Base-by-base conservation (phyloP, 169 alveolate species). In the Plasmodium cynomolgi region DNA sequence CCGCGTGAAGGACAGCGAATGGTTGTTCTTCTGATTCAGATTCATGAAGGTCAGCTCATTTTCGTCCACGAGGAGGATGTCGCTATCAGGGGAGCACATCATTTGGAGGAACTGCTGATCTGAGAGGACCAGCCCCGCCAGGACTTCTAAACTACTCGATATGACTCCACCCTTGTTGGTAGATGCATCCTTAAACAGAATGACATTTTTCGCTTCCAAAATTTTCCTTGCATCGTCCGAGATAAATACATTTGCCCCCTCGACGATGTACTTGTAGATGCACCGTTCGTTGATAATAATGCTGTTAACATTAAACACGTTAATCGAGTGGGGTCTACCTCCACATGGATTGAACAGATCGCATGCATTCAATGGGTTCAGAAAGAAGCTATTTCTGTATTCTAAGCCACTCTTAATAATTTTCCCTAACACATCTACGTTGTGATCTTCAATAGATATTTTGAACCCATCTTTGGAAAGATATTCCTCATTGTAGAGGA, bases 91-190 rank as follows among this genome's bases (percentile, higher is more conserved):
- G 6, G 92, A 39, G 71, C 93, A 93, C 96, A 95, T 93, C 75
- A 86, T 92, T 31, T 91, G 71, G 23, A 88, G 83, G 41, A 85
- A 94, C 29, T 94, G 97, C 84, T 96, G 94, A 58, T 96, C 98
- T 44, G 95, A 94, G 90, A 97, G 73, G 11, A 97, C 97, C 44
- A 97, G 75, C 34, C 98, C 98, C 3, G 98, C 98, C 9, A 97
- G 85, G 37, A 97, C 99, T 85, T 97, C 99, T 83, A 96, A 84
- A 81, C 98, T 96, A 74, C 97, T 94, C 83, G 98, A 96, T 17
- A 98, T 97, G 31, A 97, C 99, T 2, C 99, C 99, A 15, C 99
- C 99, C 93, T 97, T 96, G 92, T 97, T 97, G 17, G 98, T 96
- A 7, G 98, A 96, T 23, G 98, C 98, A 73, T 97, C 98, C 50